phyloP scores from a whole-genome alignment of 1,139 yeast species.

The Sugiyamaella japonica region DNA sequence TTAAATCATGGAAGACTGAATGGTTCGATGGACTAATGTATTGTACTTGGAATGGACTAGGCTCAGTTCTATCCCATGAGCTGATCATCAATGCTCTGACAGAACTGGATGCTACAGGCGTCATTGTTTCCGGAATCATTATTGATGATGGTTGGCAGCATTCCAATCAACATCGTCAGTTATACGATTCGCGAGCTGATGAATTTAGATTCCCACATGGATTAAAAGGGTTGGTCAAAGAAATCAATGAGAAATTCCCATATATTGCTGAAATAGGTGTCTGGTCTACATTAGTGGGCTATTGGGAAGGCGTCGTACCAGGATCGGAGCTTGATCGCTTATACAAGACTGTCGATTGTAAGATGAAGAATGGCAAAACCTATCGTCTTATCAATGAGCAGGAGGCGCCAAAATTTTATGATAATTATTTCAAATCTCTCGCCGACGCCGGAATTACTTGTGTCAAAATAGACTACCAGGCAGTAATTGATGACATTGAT shows the following conservation, averaged over 20 bases:
- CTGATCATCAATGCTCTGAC: conserved; percentile 30
- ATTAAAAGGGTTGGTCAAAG: conserved; percentile 31
- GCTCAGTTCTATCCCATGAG: conserved; percentile 30
- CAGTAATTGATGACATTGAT: conserved; percentile 32
- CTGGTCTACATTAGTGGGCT: conserved; percentile 39
- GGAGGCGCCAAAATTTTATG: conserved; percentile 31
- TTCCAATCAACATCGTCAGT: conserved; percentile 29
- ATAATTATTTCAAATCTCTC: conserved; percentile 35
- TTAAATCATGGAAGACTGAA: conserved; percentile 17
- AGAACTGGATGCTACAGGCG: conserved; percentile 31
- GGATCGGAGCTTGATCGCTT: conserved; percentile 28
- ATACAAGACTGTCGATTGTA: conserved; percentile 26
- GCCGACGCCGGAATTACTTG: conserved; percentile 32
- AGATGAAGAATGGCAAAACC: conserved; percentile 5
- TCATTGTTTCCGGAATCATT: conserved; percentile 31
- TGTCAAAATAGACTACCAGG: conserved; percentile 39
- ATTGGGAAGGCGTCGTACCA: conserved; percentile 38
- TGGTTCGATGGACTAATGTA: conserved; percentile 33
- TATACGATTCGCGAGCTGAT: conserved; percentile 30
- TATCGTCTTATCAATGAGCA: conserved; percentile 17
- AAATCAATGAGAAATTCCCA: conserved; percentile 31
- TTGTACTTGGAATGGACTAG: conserved; percentile 41
- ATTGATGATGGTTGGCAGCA: conserved; percentile 42
- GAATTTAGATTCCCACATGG: conserved; percentile 34
- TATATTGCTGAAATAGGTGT: conserved; percentile 38